A percentile compares a stretch with the other conserved stretches of the same genome.
Conservation (phyloP, 345 rosid species). For the Rhizophora apiculata region DNA sequence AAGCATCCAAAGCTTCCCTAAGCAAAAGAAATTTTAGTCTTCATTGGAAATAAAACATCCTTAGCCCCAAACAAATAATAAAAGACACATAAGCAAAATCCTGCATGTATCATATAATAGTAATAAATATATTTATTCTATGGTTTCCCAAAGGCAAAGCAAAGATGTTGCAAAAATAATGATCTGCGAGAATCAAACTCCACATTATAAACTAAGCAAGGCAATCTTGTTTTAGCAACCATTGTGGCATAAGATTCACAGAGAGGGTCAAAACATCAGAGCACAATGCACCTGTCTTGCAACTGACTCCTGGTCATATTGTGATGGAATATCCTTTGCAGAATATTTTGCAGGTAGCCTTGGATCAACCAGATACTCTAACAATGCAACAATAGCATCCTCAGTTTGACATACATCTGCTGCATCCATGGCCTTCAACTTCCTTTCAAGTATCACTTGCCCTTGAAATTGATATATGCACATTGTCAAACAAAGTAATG, state of each 20-base stretch:
- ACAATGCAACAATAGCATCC: slow-evolving; percentile 55
- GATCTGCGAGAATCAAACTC: not conserved
- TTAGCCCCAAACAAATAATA: not conserved
- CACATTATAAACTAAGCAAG: too few relatives aligned
- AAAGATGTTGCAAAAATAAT: not conserved
- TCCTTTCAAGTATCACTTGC: not conserved
- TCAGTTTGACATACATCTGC: slow-evolving; percentile 54
- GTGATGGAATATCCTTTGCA: slow-evolving; percentile 32
- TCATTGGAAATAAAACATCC: not conserved
- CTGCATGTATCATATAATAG: not conserved
- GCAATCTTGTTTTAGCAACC: too few relatives aligned
- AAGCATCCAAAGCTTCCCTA: not conserved
- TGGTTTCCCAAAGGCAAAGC: not conserved
- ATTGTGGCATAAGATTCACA: not conserved
- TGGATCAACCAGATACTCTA: slow-evolving; percentile 69
- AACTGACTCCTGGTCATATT: slow-evolving; percentile 39
- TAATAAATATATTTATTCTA: not conserved
- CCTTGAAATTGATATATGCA: slow-evolving; percentile 4
- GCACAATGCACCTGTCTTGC: slow-evolving; percentile 61
- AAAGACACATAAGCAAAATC: not conserved
- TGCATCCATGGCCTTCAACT: slow-evolving; percentile 16
- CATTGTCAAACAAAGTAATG: not conserved
- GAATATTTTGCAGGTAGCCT: slow-evolving; percentile 47
- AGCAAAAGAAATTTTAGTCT: not conserved
- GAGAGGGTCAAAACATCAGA: not conserved